A percentile compares a stretch with the other conserved stretches of the same genome.
These are phyloP conservation scores for Penicillium olsonii DNA, from an alignment of 2,329 filamentous ascomycete species.

Conservation along the genomic window DNA sequence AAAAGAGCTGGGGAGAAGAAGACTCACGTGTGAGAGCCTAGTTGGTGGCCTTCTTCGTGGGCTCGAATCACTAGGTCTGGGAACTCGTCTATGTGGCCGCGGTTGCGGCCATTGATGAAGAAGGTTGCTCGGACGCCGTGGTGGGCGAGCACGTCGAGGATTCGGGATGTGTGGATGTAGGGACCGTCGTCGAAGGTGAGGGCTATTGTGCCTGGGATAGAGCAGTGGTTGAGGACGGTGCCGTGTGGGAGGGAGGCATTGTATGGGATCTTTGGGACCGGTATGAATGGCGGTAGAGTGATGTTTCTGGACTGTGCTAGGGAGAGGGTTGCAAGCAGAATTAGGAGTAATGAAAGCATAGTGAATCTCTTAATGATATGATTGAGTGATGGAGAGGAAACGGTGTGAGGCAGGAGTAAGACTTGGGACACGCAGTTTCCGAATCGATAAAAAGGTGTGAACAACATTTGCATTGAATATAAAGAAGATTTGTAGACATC, in stretches of 20 bases:
- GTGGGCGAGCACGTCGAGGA: constrained; percentile 58
- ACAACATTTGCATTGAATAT: background rate
- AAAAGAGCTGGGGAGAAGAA: background rate
- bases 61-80: constrained; percentile 33
- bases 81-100: constrained; percentile 32
- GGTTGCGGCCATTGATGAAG: constrained; percentile 56
- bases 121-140: constrained; percentile 66
- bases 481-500: constrained; percentile 6
- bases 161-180: constrained; percentile 57
- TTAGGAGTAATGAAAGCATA: background rate
- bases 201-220: constrained; percentile 57
- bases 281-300: constrained; percentile 11
- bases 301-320: background rate
- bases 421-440: background rate
- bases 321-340: background rate
- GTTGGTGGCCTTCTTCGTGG: constrained; percentile 45
- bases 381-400: background rate
- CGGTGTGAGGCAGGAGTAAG: background rate
- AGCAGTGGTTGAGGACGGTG: constrained; percentile 44
- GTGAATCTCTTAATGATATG: background rate
- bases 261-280: background rate
- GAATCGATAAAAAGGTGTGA: background rate
- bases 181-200: constrained; percentile 68
- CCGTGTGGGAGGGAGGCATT: constrained; percentile 37
- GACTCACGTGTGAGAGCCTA: constrained; percentile 48